A percentile compares a stretch with the other conserved stretches of the same genome.
Evolutionary conservation across 176 grass and related monocot genomes (phyloP).

Genomic region (Rhipidocladum racemiflorum): DNA sequence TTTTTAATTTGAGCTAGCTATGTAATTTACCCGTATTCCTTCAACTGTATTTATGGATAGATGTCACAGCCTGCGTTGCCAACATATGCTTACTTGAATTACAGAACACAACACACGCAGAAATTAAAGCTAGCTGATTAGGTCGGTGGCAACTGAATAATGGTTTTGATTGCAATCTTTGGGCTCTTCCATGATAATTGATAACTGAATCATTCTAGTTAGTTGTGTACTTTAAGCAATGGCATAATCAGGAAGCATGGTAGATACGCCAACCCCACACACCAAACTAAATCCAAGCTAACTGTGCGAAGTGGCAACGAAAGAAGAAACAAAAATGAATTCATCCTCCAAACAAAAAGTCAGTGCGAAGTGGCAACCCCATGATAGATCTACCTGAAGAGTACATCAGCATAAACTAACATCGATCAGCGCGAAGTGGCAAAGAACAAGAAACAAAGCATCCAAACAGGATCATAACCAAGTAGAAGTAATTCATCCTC

Average conservation of each 20-base stretch:
- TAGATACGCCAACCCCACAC: neutral
- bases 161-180: neutral
- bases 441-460: neutral
- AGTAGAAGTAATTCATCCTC: conserved; percentile 5
- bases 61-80: no score
- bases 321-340: neutral
- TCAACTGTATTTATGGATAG: no score
- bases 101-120: no score
- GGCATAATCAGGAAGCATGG: conserved; percentile 9
- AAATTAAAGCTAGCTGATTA: neutral
- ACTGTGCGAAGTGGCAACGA: neutral
- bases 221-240: conserved; percentile 30
- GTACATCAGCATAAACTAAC: neutral
- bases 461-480: neutral
- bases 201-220: conserved; percentile 3
- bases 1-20: no score
- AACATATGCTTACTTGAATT: no score
- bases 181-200: conserved; percentile 18
- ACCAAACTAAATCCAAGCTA: conserved; percentile 8
- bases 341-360: conserved; percentile 10
- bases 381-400: neutral
- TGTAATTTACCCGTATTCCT: no score
- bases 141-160: neutral
- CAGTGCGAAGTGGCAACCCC: neutral
- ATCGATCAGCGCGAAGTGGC: neutral